Conservation (phyloP, 192 early-diverging fungal genomes). For the Paraglomus brasilianum region DNA sequence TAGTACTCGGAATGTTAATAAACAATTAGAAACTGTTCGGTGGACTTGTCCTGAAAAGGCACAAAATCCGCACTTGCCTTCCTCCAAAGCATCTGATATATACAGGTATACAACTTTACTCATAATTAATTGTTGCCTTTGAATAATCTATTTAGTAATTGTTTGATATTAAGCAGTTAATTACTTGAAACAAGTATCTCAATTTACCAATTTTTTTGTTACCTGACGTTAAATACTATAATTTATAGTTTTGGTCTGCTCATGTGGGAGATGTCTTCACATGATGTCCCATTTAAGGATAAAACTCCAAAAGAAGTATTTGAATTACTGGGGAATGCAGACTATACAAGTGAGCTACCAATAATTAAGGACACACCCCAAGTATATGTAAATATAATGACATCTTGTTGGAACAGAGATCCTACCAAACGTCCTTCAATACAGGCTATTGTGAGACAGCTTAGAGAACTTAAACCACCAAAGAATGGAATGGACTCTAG, state of each 20-base stretch:
- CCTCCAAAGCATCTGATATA: too few relatives aligned
- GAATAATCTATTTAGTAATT: too few relatives aligned
- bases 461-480: neutral
- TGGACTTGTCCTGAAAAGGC: too few relatives aligned
- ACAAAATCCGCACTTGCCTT: too few relatives aligned
- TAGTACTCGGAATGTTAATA: too few relatives aligned
- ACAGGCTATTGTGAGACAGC: neutral
- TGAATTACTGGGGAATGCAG: neutral
- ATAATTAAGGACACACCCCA: neutral
- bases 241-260: constrained; percentile 14
- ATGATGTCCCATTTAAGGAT: neutral
- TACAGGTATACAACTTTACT: too few relatives aligned
- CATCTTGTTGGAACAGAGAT: neutral
- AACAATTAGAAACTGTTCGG: too few relatives aligned
- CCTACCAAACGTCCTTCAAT: constrained; percentile 2
- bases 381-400: constrained; percentile 8
- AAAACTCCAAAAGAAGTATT: neutral
- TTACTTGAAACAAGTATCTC: too few relatives aligned
- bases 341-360: neutral
- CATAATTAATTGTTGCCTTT: too few relatives aligned
- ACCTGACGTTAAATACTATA: too few relatives aligned
- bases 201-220: too few relatives aligned
- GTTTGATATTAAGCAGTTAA: too few relatives aligned
- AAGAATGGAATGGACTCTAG: neutral
- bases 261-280: constrained; percentile 3